Base-by-base conservation (phyloP, 2,329 filamentous ascomycete genomes). In the Nigrospora sphaerica region DNA sequence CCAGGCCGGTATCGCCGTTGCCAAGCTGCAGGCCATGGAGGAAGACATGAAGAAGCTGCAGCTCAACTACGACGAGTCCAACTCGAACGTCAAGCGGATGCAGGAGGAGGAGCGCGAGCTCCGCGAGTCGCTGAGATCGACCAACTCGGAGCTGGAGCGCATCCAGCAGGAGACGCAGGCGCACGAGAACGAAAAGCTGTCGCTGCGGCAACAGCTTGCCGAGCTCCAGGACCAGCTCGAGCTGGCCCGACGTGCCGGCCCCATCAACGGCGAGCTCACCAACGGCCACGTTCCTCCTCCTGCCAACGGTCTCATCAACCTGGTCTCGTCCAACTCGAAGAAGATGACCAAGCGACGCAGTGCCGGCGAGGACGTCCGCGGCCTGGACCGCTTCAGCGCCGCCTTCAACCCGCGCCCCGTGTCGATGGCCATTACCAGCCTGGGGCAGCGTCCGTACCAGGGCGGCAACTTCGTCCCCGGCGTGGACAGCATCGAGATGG, bases 321-420 rank as follows among this genome's bases (percentile, higher is more conserved):
- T 98, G 32, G 93, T 98, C 23, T 88, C 92, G 2, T 92, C 89
- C 42, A 97, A 48, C 36, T 37, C 42, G 45, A 50, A 50, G 48
- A 45, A 97, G 81, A 96, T 95, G 71, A 89, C 91, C 37, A 96
- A 97, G 76, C 80, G 93, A 61, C 81, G 93, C 54, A 97, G 92
- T 65, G 91, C 89, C 48, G 92, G 90, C 40, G 85, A 86, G 16
- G 91, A 96, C 65, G 82, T 82, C 49, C 85, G 88, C 57, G 86
- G 92, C 39, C 74, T 88, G 57, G 92, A 97, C 68, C 84, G 93
- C 52, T 95, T 95, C 75, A 95, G 90, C 65, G 85, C 79, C 49
- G 84, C 89, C 11, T 98, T 93, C 76, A 96, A 93, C 69, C 93
- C 93, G 52, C 82, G 93, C 19, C 93, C 93, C 19, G 88, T 95